Evolutionary conservation across 306 rosid genomes (phyloP), one percentile per base, ranked within the genome.

Genomic region (Corylus americana): DNA sequence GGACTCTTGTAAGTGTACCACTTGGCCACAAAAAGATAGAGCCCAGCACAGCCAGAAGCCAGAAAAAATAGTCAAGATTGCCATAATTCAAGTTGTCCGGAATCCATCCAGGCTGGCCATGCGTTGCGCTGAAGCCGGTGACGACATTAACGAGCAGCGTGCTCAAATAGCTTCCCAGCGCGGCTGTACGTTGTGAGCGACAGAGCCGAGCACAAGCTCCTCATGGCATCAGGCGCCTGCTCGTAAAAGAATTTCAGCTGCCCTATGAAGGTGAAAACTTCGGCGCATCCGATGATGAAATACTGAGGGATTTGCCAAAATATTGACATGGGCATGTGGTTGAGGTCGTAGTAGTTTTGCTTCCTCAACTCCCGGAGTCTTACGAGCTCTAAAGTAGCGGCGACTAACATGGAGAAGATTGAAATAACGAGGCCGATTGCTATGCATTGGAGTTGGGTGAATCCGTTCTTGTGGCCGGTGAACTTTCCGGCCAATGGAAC

Each of bases 191-290:
- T 77, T n/a, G 77, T 53, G 50, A 76, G 78, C 5, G 70, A 31
- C 25, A 77, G 70, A 17, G 85, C 78, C 45, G 85, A 76, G 51
- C 78, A 77, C 45, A 81, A 57, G 45, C 80, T 81, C 80, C 77
- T 75, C 84, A 81, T 81, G 22, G 77, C 77, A 53, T 76, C 84
- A n/a, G 84, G 84, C 39, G 84, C 80, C 49, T 81, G 73, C 68
- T 76, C 80, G 18, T 76, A 59, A 39, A 81, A 81, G 44, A 76
- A 81, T 68, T 81, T 80, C 44, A 76, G 7, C 31, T 75, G 77
- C 69, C 84, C 84, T n/a, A 61, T 76, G 31, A 25, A 39, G 11
- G 80, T 68, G 47, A 68, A 68, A 22, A 77, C 68, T 25, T 77
- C 74, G 14, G 55, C 80, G 70, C 74, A 77, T 16, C 80, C 80